These are phyloP conservation scores for Cubamyces sp. DNA, from an alignment of 768 basidiomycete genomes.

Conservation along the genomic window DNA sequence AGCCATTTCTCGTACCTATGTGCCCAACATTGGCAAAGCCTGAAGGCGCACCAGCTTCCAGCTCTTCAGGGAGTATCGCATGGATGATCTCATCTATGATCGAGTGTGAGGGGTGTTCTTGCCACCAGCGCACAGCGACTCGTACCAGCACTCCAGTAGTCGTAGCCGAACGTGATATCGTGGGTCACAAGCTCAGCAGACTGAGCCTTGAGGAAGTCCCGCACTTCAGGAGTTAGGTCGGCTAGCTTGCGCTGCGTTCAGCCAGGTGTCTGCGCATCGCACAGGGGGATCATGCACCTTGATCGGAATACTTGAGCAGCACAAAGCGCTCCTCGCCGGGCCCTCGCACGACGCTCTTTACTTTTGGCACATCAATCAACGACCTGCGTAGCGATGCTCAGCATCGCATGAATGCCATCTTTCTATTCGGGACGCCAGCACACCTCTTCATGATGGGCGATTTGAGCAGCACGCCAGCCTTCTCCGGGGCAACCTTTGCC, in stretches of 20 bases:
- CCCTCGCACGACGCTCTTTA: slow-evolving; percentile 58
- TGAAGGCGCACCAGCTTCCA: slow-evolving; percentile 78
- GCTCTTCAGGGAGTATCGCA: slow-evolving; percentile 76
- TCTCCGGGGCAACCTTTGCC: slow-evolving; percentile 59
- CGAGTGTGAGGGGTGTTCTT: neutral
- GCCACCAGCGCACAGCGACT: neutral
- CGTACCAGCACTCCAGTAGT: slow-evolving; percentile 88
- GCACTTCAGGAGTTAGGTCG: slow-evolving; percentile 61
- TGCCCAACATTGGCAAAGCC: slow-evolving; percentile 92
- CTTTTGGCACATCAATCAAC: slow-evolving; percentile 70
- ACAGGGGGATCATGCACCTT: slow-evolving; percentile 48
- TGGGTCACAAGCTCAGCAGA: slow-evolving; percentile 60
- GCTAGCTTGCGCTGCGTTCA: slow-evolving; percentile 56
- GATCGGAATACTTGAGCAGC: slow-evolving; percentile 59
- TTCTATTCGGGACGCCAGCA: slow-evolving; percentile 30
- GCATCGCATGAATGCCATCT: slow-evolving; percentile 12
- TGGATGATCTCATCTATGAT: slow-evolving; percentile 79
- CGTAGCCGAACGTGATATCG: slow-evolving; percentile 71
- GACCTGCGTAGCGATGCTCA: slow-evolving; percentile 43
- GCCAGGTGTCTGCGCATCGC: slow-evolving; percentile 24
- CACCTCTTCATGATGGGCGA: slow-evolving; percentile 64
- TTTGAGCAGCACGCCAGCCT: slow-evolving; percentile 59
- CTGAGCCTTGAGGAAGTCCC: slow-evolving; percentile 58
- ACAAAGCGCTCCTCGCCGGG: slow-evolving; percentile 63
- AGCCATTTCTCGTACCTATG: slow-evolving; percentile 60